Conservation (phyloP, 805 yeast species). For the Saturnispora sanitii region DNA sequence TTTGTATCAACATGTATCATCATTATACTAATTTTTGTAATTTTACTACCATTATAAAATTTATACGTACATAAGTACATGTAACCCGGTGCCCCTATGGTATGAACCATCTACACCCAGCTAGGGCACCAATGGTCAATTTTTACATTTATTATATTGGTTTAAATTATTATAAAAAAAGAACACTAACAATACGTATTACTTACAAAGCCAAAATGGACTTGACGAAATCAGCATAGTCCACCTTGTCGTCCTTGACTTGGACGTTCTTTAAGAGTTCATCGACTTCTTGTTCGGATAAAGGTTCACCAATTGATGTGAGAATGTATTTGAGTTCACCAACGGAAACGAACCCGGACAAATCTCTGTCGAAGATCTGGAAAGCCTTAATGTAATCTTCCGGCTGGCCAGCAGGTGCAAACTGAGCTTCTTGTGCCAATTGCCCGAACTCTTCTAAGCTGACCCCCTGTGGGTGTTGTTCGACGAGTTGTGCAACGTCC, state of each 20-base stretch:
- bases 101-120: too few species aligned
- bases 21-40: too few species aligned
- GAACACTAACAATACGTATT: background rate
- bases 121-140: too few species aligned
- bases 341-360: conserved; percentile 91
- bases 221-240: conserved; percentile 90
- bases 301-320: conserved; percentile 92
- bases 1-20: too few species aligned
- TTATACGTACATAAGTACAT: background rate
- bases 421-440: conserved; percentile 72
- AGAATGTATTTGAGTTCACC: conserved; percentile 93
- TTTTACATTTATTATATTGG: background rate
- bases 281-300: conserved; percentile 85
- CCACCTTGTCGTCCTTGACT: conserved; percentile 89
- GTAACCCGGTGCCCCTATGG: background rate
- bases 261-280: conserved; percentile 93
- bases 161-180: background rate
- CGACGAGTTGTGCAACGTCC: conserved; percentile 59
- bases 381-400: conserved; percentile 91
- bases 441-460: conserved; percentile 70
- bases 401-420: conserved; percentile 72
- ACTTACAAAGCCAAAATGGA: conserved; percentile 77
- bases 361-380: conserved; percentile 95
- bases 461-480: conserved; percentile 31
- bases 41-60: too few species aligned